phyloP scores from a whole-genome alignment of 2,329 filamentous ascomycete genomes.

The Mollisia scopiformis region DNA sequence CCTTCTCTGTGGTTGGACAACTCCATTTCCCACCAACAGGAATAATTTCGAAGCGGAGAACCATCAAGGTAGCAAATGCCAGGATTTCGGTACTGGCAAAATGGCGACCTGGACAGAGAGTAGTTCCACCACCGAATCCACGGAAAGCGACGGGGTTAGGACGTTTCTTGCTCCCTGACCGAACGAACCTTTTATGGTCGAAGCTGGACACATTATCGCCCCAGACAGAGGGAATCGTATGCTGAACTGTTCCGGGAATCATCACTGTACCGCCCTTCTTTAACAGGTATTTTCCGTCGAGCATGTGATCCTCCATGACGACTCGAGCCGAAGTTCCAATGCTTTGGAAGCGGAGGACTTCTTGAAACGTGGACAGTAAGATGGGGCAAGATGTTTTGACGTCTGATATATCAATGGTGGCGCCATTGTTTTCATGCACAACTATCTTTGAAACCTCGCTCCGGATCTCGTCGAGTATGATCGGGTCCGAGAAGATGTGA shows the following conservation, averaged over 20 bases:
- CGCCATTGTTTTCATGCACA: no score
- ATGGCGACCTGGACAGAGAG: constrained; percentile 42
- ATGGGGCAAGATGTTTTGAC: constrained; percentile 37
- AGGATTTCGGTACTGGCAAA: constrained; percentile 41
- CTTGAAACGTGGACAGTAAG: constrained; percentile 44
- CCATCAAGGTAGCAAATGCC: constrained; percentile 36
- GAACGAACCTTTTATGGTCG: constrained; percentile 39
- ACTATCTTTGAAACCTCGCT: constrained; percentile 1
- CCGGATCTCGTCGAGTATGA: constrained; percentile 36
- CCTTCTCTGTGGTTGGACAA: no score
- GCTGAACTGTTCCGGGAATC: constrained; percentile 37
- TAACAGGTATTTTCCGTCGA: constrained; percentile 39
- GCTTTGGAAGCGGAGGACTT: constrained; percentile 43
- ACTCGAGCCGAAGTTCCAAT: constrained; percentile 41
- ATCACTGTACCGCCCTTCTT: constrained; percentile 40
- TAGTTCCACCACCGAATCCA: constrained; percentile 39
- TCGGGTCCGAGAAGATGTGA: constrained; percentile 39
- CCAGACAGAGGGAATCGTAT: constrained; percentile 38
- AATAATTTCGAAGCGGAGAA: constrained; percentile 37
- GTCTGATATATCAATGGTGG: no score
- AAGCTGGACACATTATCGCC: constrained; percentile 37
- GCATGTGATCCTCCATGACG: constrained; percentile 40
- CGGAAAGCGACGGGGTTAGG: constrained; percentile 36
- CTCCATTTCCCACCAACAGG: not conserved
- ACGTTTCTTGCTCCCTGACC: constrained; percentile 17